These are phyloP conservation scores for Picochlorum sp. DNA, from an alignment of 139 green algal species.

Conservation along the genomic window DNA sequence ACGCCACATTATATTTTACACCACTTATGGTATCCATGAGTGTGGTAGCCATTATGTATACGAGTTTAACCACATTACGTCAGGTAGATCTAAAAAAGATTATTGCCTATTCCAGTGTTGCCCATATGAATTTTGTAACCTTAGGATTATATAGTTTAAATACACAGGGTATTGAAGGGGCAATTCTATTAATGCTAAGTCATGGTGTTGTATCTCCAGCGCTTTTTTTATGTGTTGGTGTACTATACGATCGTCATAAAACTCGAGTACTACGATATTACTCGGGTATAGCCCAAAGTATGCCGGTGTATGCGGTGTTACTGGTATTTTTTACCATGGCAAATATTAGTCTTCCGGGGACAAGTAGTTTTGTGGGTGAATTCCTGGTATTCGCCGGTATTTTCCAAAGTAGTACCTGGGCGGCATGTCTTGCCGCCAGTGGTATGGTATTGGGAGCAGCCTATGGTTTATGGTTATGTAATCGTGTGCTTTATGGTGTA, in stretches of 20 bases:
- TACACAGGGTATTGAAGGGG: slow-evolving; percentile 45
- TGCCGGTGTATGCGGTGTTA: slow-evolving; percentile 53
- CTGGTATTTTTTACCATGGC: slow-evolving; percentile 59
- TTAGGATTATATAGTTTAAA: slow-evolving; percentile 55
- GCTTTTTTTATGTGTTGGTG: slow-evolving; percentile 49
- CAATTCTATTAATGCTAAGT: slow-evolving; percentile 51
- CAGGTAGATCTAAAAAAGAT: slow-evolving; percentile 66
- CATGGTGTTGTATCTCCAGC: slow-evolving; percentile 52
- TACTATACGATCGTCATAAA: slow-evolving; percentile 52
- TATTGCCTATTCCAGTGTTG: slow-evolving; percentile 57
- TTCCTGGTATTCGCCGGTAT: slow-evolving; percentile 41
- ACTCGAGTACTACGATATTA: slow-evolving; percentile 53
- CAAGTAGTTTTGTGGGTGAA: slow-evolving; percentile 53
- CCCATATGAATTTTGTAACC: slow-evolving; percentile 57
- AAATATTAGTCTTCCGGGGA: slow-evolving; percentile 51
- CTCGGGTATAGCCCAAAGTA: slow-evolving; percentile 31
- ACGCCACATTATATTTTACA: slow-evolving; percentile 46
- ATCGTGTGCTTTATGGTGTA: slow-evolving; percentile 32
- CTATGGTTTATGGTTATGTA: slow-evolving; percentile 42
- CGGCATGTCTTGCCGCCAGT: slow-evolving; percentile 26
- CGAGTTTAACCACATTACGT: slow-evolving; percentile 43
- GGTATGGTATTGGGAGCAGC: slow-evolving; percentile 35
- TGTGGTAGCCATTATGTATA: slow-evolving; percentile 52
- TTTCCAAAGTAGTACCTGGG: slow-evolving; percentile 39
- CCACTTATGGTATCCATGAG: slow-evolving; percentile 49